A percentile compares a stretch with the other conserved stretches of the same genome.
Conservation (phyloP, 345 rosid species). For the Pugionium cornutum region DNA sequence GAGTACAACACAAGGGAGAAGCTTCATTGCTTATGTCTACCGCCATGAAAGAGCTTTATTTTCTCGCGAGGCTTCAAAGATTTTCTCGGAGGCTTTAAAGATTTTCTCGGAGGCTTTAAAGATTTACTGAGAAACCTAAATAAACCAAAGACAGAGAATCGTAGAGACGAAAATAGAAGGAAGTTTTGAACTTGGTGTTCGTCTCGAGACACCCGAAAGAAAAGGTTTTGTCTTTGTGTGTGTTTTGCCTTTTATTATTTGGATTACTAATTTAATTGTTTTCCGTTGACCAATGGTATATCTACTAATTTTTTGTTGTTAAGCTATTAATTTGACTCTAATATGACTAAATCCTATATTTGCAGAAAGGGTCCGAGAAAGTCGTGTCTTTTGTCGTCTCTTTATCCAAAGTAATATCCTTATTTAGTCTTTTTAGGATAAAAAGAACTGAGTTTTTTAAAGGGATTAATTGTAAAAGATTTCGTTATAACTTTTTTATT, state of each 20-base stretch:
- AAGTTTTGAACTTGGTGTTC: conserved; percentile 11
- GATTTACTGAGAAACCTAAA: conserved; percentile 14
- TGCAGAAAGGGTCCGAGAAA: conserved; percentile 17
- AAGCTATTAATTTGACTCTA: conserved; percentile 24
- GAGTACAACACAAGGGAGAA: conserved; percentile 19
- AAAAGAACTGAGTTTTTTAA: too few relatives aligned
- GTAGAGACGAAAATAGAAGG: background rate
- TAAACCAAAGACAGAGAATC: background rate
- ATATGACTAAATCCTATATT: conserved; percentile 23
- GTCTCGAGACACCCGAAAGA: conserved; percentile 40
- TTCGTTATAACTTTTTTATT: too few relatives aligned
- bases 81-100: too few relatives aligned
- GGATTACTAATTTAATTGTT: conserved; percentile 24
- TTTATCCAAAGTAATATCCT: background rate
- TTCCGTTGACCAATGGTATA: conserved; percentile 25
- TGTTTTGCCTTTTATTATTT: background rate
- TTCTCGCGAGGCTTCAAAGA: background rate
- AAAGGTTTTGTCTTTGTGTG: conserved; percentile 34
- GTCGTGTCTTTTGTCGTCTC: conserved; percentile 18
- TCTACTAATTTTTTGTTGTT: conserved; percentile 9
- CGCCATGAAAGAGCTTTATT: conserved; percentile 13
- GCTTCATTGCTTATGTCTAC: conserved; percentile 18
- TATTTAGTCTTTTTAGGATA: too few relatives aligned
- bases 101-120: background rate
- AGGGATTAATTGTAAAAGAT: too few relatives aligned